Conservation (phyloP, 1,284 basidiomycete genomes). For the Puccinia triticina region DNA sequence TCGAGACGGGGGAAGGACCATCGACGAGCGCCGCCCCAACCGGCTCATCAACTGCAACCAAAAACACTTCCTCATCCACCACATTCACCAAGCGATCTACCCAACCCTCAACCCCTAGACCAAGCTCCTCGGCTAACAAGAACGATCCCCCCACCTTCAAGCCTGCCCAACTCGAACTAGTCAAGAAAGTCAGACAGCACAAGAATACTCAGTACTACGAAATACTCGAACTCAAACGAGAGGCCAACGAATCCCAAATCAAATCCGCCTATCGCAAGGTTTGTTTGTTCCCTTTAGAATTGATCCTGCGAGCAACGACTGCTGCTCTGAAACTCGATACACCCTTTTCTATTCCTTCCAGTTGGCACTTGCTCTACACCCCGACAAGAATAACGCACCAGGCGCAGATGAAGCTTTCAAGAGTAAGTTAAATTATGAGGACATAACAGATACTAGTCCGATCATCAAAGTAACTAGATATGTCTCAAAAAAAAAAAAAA, state of each 20-base stretch:
- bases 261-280: constrained; percentile 99
- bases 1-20: constrained; percentile 65
- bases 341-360: constrained; percentile 59
- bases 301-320: constrained; percentile 8
- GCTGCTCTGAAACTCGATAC: background rate
- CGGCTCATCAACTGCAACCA: constrained; percentile 67
- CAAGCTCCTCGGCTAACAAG: constrained; percentile 10
- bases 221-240: constrained; percentile 80
- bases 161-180: constrained; percentile 78
- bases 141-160: constrained; percentile 66
- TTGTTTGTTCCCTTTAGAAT: constrained; percentile 54
- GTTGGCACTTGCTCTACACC: constrained; percentile 90
- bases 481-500: constrained; percentile 51
- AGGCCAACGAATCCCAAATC: constrained; percentile 84
- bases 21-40: constrained; percentile 61
- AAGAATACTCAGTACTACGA: constrained; percentile 90
- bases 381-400: constrained; percentile 96
- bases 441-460: background rate
- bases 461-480: constrained; percentile 25
- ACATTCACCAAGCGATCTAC: constrained; percentile 62
- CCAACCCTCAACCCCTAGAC: constrained; percentile 56
- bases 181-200: constrained; percentile 82
- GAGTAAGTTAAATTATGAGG: constrained; percentile 66
- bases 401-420: constrained; percentile 99
- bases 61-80: constrained; percentile 68